phyloP scores from a whole-genome alignment of 2,329 filamentous ascomycete genomes.

The Balansia obtecta region DNA sequence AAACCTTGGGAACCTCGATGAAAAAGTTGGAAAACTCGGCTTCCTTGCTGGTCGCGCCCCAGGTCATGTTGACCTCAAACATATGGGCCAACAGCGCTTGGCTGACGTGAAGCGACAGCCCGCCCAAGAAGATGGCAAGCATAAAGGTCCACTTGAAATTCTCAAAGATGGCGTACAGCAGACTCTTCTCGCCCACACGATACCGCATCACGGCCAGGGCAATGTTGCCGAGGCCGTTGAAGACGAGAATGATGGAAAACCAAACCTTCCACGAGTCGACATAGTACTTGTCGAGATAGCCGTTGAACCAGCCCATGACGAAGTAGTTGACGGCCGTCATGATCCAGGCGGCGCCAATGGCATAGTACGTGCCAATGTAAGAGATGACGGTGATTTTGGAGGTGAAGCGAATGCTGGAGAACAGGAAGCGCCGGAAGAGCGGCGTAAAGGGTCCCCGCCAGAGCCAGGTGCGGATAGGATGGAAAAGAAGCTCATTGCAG shows the following conservation, averaged over 20 bases:
- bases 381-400: constrained; percentile 66
- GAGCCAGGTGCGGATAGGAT: constrained; percentile 63
- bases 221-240: constrained; percentile 63
- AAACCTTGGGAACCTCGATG: constrained; percentile 66
- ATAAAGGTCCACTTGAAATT: constrained; percentile 65
- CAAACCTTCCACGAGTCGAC: constrained; percentile 68
- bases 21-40: constrained; percentile 73
- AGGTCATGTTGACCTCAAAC: constrained; percentile 76
- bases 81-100: constrained; percentile 72
- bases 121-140: constrained; percentile 71
- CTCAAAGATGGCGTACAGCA: constrained; percentile 45
- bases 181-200: constrained; percentile 49
- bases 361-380: constrained; percentile 72
- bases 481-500: constrained; percentile 71
- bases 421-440: constrained; percentile 62
- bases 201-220: constrained; percentile 62
- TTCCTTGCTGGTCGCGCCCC: constrained; percentile 79
- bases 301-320: constrained; percentile 63
- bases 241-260: constrained; percentile 70
- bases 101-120: constrained; percentile 67
- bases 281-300: constrained; percentile 69
- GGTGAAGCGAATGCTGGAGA: constrained; percentile 60
- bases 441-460: constrained; percentile 66
- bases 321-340: constrained; percentile 66
- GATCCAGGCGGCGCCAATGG: constrained; percentile 64